phyloP scores from a whole-genome alignment of 305 asterid species.

The Solanum hybrid region DNA sequence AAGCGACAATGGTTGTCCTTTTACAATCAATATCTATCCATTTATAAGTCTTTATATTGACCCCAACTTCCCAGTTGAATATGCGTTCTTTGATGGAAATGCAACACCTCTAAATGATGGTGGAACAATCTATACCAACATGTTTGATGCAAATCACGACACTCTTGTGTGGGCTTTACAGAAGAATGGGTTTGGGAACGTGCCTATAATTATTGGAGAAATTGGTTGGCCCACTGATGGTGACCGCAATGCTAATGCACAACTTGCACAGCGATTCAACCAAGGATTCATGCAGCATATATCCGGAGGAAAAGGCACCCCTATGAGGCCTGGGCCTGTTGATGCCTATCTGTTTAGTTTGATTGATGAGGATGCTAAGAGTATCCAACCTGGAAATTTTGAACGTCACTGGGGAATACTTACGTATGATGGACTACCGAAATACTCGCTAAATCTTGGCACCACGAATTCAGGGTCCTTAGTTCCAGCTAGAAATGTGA shows the following conservation, averaged over 20 bases:
- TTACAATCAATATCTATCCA: conserved; percentile 30
- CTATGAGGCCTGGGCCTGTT: conserved; percentile 19
- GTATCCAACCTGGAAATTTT: conserved; percentile 19
- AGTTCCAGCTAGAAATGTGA: conserved; percentile 9
- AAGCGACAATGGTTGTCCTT: conserved; percentile 15
- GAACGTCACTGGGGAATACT: conserved; percentile 35
- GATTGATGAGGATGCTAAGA: conserved; percentile 24
- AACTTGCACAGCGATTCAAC: conserved; percentile 19
- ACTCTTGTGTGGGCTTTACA: conserved; percentile 30
- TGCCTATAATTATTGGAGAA: conserved; percentile 24
- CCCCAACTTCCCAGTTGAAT: conserved; percentile 21
- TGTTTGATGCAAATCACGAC: conserved; percentile 30
- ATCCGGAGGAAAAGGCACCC: conserved; percentile 22
- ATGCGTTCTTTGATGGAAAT: conserved; percentile 26
- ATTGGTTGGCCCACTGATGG: conserved; percentile 40
- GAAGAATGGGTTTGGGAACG: conserved; percentile 18
- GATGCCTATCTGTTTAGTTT: conserved; percentile 24
- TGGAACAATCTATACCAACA: conserved; percentile 17
- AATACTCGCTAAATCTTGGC: conserved; percentile 13
- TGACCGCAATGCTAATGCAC: conserved; percentile 12
- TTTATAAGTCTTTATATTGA: conserved; percentile 27
- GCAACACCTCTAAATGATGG: conserved; percentile 20
- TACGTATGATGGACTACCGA: conserved; percentile 22
- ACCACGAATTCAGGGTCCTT: conserved; percentile 6
- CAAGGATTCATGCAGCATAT: conserved; percentile 20